A percentile compares a stretch with the other conserved stretches of the same genome.
These are phyloP conservation scores for Porcisia deanei DNA, from an alignment of 208 protist species.

Conservation along the genomic window DNA sequence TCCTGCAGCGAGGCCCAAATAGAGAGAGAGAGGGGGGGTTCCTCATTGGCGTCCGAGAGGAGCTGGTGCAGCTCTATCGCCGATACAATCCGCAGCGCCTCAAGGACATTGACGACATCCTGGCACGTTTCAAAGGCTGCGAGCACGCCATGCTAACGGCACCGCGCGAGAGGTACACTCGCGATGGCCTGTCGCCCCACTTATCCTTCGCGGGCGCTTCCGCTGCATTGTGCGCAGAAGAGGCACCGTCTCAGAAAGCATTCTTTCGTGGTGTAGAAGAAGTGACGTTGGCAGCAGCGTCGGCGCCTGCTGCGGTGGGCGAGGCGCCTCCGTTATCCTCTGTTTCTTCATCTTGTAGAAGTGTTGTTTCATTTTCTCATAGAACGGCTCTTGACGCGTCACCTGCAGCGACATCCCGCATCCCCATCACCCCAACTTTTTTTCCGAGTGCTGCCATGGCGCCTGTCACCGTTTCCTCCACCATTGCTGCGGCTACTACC, in stretches of 20 bases:
- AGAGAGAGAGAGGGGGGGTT: neutral
- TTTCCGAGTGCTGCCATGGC: neutral
- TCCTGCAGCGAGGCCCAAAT: too few species aligned
- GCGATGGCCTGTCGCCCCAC: neutral
- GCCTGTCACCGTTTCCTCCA: neutral
- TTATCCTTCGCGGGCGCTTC: neutral
- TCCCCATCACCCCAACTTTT: neutral
- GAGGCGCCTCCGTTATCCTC: neutral
- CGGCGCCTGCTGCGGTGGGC: neutral
- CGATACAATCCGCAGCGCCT: constrained; percentile 63
- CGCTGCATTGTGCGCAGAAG: neutral
- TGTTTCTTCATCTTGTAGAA: neutral
- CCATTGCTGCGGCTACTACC: neutral
- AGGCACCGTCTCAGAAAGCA: neutral
- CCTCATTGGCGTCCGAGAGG: constrained; percentile 45
- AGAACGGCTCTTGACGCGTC: neutral
- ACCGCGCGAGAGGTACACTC: constrained; percentile 42
- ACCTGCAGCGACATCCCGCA: neutral
- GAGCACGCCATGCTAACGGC: constrained; percentile 49
- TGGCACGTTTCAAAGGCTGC: constrained; percentile 52
- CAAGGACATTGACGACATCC: constrained; percentile 44
- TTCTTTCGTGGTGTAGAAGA: neutral
- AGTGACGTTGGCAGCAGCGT: neutral
- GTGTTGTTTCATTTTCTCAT: neutral
- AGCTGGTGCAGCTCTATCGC: constrained; percentile 49